Evolutionary conservation across 805 yeast genomes (phyloP), one percentile per base, ranked within the genome.

Genomic region (Spathaspora hagerdaliae): DNA sequence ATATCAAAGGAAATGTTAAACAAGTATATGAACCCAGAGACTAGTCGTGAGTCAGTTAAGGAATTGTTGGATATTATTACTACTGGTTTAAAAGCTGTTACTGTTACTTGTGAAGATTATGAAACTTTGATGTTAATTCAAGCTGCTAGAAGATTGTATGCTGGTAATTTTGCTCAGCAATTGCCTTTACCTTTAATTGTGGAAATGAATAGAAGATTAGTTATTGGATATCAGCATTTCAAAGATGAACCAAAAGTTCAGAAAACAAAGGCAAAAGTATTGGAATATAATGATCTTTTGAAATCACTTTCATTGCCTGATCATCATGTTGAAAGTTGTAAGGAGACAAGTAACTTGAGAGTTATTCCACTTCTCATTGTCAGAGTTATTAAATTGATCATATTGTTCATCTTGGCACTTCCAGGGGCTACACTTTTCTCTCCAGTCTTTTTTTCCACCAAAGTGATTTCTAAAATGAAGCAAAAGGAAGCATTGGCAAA

Each of bases 371-470:
- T 88, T 3, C 63, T 91, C 29, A 27, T 85, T 0, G 71, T 73
- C 45, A 79, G 97, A 52, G 57, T 81, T 1, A 42, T 77, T 9
- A 78, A 83, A 56, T 70, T 91, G 11, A 42, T 79, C 1, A 54
- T 83, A 6, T 71, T 88, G 41, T 69, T 81, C 6, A 50, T 81
- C 0, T 71, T 89, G 39, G 85, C 96, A 5, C 69, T 90, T 32
- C 99, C 99, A 0, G 99, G 99, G n/a, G 75, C 82, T 26, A 67
- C 88, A 2, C 73, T 94, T 55, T 92, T 92, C 61, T 78, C 91
- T 0, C 99, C 99, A 0, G 90, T 94, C 1, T 90, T 94, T 57
- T 64, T 87, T 29, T 78, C 86, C 13, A 82, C 96, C 7, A 87
- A 87, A 58, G 68, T 67, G 39, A 85, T 88, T 43, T 87, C 97